Evolutionary conservation across 2,329 filamentous ascomycete species (phyloP), one percentile per base, ranked within the genome.

Genomic region (Cladosporium sphaerospermum): DNA sequence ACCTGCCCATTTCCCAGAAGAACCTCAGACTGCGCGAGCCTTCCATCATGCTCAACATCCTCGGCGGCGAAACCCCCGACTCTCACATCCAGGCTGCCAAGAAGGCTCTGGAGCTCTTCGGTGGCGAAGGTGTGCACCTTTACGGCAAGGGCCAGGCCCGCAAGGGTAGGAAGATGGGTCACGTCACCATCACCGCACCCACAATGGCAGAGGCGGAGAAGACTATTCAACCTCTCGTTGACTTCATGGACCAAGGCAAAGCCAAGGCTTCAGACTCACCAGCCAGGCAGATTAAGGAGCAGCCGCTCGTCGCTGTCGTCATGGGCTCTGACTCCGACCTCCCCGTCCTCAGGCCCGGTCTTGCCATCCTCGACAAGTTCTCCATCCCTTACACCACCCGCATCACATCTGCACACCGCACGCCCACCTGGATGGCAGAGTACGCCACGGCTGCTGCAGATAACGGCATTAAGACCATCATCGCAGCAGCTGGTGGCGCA

Each of bases 141-240:
- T 99, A 99, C 73, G 91, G 91, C 64, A 97, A 97, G 72, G 82
- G 81, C 9, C 82, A 81, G 44, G 87, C 90, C 23, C 88, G 90
- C 62, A 89, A 88, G 4, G 86, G 89, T 33, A 85, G 93, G 43
- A 99, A 97, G 71, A 97, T 97, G 74, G 92, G 92, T 9, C 93
- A 99, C 69, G 82, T 99, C 61, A 97, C 91, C 1, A 73, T 95
- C 36, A 87, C 88, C 1, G 84, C 83, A 1, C 76, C 80, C 10
- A 83, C 81, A 0, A 82, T 91, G 65, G 73, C 79, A 36, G 78
- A 84, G 62, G 83, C 86, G n/a, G 81, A 87, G 66, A 75, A 78
- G 13, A 78, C 84, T 11, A 81, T 86, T 36, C 81, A 86, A 48
- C 83, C 83, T 2, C 78, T 96, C 18, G 81, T 95, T 54, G 73